Evolutionary conservation across 176 grass and related monocot genomes (phyloP), one percentile per base, ranked within the genome.

Genomic region (Zea luxurians): DNA sequence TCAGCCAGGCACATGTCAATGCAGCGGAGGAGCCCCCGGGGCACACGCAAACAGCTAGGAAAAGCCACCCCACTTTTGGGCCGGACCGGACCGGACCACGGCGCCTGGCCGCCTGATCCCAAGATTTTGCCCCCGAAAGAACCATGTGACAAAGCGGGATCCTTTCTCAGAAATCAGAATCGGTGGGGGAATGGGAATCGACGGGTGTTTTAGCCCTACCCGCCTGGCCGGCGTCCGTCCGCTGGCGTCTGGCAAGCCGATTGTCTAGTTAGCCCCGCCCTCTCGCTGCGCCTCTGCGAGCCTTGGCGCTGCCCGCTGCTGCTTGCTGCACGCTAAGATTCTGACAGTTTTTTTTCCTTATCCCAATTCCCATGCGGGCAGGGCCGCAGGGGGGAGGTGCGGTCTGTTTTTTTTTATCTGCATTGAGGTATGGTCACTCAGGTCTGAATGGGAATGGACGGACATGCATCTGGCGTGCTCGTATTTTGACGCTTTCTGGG

Each of bases 401-500:
- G 40, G 64, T 27, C 68, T 76, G 76, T 27, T 27, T 27, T 27
- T 27, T 69, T 68, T 38, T 50, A 66, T 78, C 53, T 16, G 37
- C 64, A 10, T 64, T 63, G 27, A 88, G 86, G 81, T 50, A 79
- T 76, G 82, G 86, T 64, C 80, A n/a, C n/a, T n/a, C n/a, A 75
- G 54, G 48, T 65, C 76, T 71, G 64, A 63, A 47, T 20, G 10
- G 64, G 11, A 10, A 66, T 44, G 38, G 66, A 45, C 18, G 76
- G 70, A 84, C 6, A 42, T 81, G 13, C 77, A 49, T 71, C 78
- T 72, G 75, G 1, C 65, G n/a, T 71, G 44, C 17, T 48, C 47
- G 20, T 38, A 58, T 64, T 9, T 41, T 70, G 54, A 64, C 37
- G 75, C 63, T 43, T 37, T 68, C 40, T 68, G 9, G 49, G 49